These are phyloP conservation scores for Angophora floribunda DNA, from an alignment of 345 rosid genomes.

Conservation along the genomic window DNA sequence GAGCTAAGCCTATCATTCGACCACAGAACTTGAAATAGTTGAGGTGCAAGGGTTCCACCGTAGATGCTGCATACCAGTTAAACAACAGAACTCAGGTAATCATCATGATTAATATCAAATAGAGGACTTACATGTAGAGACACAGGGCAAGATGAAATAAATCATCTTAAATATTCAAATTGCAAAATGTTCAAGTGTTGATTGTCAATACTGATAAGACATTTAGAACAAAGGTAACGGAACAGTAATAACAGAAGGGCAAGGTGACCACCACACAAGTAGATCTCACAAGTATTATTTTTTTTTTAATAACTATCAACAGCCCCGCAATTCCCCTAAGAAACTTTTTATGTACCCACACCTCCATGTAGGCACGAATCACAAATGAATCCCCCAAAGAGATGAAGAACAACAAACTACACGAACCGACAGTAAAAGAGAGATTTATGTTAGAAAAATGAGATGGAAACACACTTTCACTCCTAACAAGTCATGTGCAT, in stretches of 20 bases:
- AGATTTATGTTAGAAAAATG: too few relatives aligned
- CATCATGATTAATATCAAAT: not conserved
- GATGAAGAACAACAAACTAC: not conserved
- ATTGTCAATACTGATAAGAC: not conserved
- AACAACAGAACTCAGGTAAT: not conserved
- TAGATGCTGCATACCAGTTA: conserved; percentile 63
- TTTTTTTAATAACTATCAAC: not conserved
- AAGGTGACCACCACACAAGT: not conserved
- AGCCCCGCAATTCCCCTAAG: not conserved
- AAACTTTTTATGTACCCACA: not conserved
- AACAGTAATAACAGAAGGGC: not conserved
- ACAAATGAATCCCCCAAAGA: not conserved
- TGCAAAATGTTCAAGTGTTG: not conserved
- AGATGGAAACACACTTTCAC: too few relatives aligned
- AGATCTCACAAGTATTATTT: not conserved
- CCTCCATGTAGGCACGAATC: not conserved
- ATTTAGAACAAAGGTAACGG: not conserved
- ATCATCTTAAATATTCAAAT: not conserved
- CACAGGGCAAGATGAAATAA: not conserved
- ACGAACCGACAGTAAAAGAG: not conserved
- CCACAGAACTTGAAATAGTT: conserved; percentile 80
- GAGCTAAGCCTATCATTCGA: conserved; percentile 77
- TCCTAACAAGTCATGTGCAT: too few relatives aligned
- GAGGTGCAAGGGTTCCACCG: conserved; percentile 77
- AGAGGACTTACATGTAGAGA: not conserved